phyloP scores from a whole-genome alignment of 148 eudicot genomes.

The Polygonum aviculare region DNA sequence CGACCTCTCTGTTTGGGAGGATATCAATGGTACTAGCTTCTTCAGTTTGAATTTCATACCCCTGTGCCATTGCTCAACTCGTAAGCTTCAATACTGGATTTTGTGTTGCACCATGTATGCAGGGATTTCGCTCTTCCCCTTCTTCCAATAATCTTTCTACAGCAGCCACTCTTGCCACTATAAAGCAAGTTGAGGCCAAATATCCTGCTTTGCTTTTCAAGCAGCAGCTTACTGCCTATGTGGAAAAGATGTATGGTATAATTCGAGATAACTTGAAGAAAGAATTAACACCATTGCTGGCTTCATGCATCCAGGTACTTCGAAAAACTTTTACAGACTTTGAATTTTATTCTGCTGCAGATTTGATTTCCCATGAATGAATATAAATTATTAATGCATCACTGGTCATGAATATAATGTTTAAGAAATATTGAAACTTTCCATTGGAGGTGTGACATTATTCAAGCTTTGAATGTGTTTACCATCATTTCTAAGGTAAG shows the following conservation, averaged over 20 bases:
- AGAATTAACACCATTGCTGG: constrained; percentile 58
- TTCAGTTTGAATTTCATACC: background rate
- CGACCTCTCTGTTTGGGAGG: constrained; percentile 93
- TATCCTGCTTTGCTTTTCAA: constrained; percentile 97
- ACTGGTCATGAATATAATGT: background rate
- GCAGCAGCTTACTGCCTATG: constrained; percentile 96
- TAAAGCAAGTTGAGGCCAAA: constrained; percentile 90
- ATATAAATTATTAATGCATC: background rate
- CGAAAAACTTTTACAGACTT: background rate
- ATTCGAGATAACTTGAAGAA: constrained; percentile 90
- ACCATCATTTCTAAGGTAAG: background rate
- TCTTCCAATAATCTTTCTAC: constrained; percentile 54
- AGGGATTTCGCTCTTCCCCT: constrained; percentile 97
- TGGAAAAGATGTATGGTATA: constrained; percentile 94
- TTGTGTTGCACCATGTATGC: background rate
- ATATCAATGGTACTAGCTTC: constrained; percentile 76
- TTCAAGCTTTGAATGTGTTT: background rate
- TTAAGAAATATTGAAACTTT: background rate
- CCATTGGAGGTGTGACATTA: background rate
- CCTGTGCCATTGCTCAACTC: background rate
- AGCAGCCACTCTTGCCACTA: constrained; percentile 57
- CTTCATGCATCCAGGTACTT: constrained; percentile 83
- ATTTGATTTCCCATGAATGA: background rate
- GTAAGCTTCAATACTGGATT: background rate
- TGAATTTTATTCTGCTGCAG: background rate